Percentiles rank a stretch among this genome's conserved stretches.
Evolutionary conservation across 495 filamentous ascomycete species (phyloP).

Genomic region (Aspergillus wentii): DNA sequence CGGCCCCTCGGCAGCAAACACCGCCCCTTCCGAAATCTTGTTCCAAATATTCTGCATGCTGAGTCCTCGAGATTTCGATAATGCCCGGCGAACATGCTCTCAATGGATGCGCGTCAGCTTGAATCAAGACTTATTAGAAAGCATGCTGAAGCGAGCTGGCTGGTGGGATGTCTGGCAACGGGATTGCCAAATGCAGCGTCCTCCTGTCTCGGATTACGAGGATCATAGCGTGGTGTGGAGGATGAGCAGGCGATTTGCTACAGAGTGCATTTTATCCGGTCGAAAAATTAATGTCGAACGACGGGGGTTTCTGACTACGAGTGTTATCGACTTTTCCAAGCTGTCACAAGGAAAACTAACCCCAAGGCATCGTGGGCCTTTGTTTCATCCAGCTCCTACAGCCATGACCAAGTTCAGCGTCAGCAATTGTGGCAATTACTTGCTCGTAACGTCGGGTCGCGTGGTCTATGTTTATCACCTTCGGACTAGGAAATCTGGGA

Average conservation of each 20-base stretch:
- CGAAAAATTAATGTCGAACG: constrained; percentile 43
- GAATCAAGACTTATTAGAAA: constrained; percentile 44
- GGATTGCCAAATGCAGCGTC: constrained; percentile 24
- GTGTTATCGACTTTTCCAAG: constrained; percentile 27
- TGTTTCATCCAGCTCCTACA: not conserved
- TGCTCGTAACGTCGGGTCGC: constrained; percentile 52
- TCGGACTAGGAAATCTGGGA: constrained; percentile 15
- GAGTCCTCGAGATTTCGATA: constrained; percentile 58
- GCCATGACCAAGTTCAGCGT: constrained; percentile 40
- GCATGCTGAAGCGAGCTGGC: constrained; percentile 54
- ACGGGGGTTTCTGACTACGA: constrained; percentile 19
- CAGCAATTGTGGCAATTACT: constrained; percentile 56
- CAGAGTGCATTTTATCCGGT: constrained; percentile 54
- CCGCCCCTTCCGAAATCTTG: constrained; percentile 57
- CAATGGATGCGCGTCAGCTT: constrained; percentile 63
- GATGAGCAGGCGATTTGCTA: constrained; percentile 55
- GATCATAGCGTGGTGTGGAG: constrained; percentile 44
- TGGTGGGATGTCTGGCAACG: constrained; percentile 48
- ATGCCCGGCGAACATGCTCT: constrained; percentile 60
- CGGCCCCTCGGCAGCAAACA: constrained; percentile 24
- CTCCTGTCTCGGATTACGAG: constrained; percentile 7
- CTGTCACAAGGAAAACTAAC: constrained; percentile 20
- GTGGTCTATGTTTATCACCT: constrained; percentile 60
- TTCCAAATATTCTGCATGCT: constrained; percentile 54
- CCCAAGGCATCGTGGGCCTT: too few relatives aligned